These are phyloP conservation scores for Poa annua DNA, from an alignment of 176 grass and related monocot genomes.

Conservation along the genomic window DNA sequence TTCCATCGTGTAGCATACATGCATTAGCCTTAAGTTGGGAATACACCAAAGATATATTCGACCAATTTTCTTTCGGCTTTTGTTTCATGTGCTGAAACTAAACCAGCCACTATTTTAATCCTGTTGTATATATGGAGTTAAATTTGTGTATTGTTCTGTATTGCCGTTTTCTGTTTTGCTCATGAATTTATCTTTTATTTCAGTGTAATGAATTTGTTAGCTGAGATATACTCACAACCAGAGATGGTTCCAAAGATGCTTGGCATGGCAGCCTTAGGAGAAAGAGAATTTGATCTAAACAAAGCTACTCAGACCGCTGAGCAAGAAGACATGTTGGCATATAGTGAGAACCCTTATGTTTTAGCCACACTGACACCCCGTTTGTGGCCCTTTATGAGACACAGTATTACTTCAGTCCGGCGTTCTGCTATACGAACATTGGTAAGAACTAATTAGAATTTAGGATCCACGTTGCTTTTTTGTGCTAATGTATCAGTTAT, in stretches of 20 bases:
- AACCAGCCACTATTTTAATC: background rate
- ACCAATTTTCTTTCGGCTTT: background rate
- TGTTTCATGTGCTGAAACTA: constrained; percentile 13
- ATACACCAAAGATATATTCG: background rate
- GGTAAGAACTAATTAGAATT: constrained; percentile 54
- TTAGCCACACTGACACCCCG: constrained; percentile 82
- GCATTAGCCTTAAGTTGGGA: constrained; percentile 15
- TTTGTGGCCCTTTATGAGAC: constrained; percentile 97
- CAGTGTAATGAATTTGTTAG: constrained; percentile 99
- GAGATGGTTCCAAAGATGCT: constrained; percentile 97
- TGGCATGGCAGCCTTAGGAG: constrained; percentile 55
- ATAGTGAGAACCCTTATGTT: constrained; percentile 79
- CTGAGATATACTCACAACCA: constrained; percentile 96
- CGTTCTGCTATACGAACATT: constrained; percentile 88
- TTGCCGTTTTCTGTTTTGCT: constrained; percentile 13
- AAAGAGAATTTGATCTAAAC: constrained; percentile 78
- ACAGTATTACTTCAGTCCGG: constrained; percentile 93
- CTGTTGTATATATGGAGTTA: background rate
- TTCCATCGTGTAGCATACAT: constrained; percentile 1
- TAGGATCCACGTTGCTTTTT: constrained; percentile 27
- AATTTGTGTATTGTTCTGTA: background rate
- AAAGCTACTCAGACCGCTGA: constrained; percentile 56
- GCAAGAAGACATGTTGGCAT: constrained; percentile 49
- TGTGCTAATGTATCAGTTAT: constrained; percentile 8
- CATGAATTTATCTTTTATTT: constrained; percentile 46